Conservation (phyloP, 2,329 filamentous ascomycete genomes). For the Nothophoma quercina region DNA sequence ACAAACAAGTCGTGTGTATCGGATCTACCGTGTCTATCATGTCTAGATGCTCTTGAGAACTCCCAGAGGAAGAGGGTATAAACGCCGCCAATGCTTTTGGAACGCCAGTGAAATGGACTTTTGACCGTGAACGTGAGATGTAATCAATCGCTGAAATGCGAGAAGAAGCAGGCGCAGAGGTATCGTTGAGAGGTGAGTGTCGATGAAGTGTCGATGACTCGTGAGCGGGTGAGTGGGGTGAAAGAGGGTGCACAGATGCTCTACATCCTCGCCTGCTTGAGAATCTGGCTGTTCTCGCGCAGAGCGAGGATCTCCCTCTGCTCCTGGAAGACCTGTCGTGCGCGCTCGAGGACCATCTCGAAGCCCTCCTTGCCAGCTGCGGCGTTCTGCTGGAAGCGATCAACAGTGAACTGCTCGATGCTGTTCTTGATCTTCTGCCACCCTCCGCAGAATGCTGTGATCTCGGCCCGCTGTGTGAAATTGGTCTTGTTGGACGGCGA, state of each 20-base stretch:
- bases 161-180: slow-evolving; percentile 5
- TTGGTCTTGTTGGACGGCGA: slow-evolving; percentile 68
- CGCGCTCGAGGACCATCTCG: slow-evolving; percentile 93
- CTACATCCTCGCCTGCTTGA: slow-evolving; percentile 44
- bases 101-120: slow-evolving; percentile 19
- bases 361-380: slow-evolving; percentile 91
- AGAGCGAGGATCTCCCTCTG: slow-evolving; percentile 71
- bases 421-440: slow-evolving; percentile 98
- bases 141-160: slow-evolving; percentile 13
- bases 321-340: slow-evolving; percentile 87
- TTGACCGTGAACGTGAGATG: slow-evolving; percentile 3
- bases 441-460: slow-evolving; percentile 92
- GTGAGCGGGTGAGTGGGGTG: not conserved
- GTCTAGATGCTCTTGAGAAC: slow-evolving; percentile 3
- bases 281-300: slow-evolving; percentile 50
- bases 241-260: not conserved
- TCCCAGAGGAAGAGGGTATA: slow-evolving; percentile 11
- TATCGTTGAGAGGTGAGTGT: not conserved
- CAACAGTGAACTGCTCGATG: slow-evolving; percentile 91
- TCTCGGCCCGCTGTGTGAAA: slow-evolving; percentile 88
- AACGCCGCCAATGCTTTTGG: slow-evolving; percentile 16
- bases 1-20: slow-evolving; percentile 11
- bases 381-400: slow-evolving; percentile 90
- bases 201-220: slow-evolving; percentile 2
- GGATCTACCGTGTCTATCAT: slow-evolving; percentile 16